These are phyloP conservation scores for Pleurotus platypus DNA, from an alignment of 768 basidiomycete species.

Conservation along the genomic window DNA sequence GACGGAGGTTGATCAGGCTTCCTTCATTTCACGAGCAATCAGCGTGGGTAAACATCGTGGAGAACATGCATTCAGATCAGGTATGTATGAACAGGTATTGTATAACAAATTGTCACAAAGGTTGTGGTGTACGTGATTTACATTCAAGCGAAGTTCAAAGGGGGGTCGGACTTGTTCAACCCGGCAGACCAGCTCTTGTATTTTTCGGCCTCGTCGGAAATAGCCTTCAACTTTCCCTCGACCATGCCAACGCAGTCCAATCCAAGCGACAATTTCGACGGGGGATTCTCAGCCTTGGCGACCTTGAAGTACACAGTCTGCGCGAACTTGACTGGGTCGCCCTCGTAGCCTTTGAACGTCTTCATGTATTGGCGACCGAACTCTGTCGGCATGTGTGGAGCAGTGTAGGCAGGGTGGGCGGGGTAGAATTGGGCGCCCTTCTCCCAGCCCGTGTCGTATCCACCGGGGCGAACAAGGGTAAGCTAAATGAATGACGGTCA, in stretches of 20 bases:
- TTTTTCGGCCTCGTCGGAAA: neutral
- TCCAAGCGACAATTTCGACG: constrained; percentile 1
- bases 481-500: constrained; percentile 8
- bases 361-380: constrained; percentile 1
- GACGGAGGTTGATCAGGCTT: too few species aligned
- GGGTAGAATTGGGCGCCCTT: constrained; percentile 9
- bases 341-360: constrained; percentile 7
- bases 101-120: neutral
- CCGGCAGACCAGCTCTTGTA: constrained; percentile 1
- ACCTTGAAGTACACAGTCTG: constrained; percentile 8
- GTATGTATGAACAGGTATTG: neutral
- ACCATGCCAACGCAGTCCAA: constrained; percentile 1
- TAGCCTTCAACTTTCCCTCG: constrained; percentile 1
- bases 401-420: constrained; percentile 17
- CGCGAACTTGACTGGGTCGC: constrained; percentile 7
- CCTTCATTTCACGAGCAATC: too few species aligned
- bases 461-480: constrained; percentile 15
- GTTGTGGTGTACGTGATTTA: neutral
- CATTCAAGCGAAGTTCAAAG: constrained; percentile 3
- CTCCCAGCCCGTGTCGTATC: constrained; percentile 14
- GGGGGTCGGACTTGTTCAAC: constrained; percentile 10
- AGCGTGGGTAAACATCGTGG: neutral
- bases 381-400: constrained; percentile 3
- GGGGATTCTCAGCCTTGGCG: neutral
- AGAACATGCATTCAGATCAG: neutral